These are phyloP conservation scores for Exophiala bonariae DNA, from an alignment of 2,329 filamentous ascomycete genomes.

Conservation along the genomic window DNA sequence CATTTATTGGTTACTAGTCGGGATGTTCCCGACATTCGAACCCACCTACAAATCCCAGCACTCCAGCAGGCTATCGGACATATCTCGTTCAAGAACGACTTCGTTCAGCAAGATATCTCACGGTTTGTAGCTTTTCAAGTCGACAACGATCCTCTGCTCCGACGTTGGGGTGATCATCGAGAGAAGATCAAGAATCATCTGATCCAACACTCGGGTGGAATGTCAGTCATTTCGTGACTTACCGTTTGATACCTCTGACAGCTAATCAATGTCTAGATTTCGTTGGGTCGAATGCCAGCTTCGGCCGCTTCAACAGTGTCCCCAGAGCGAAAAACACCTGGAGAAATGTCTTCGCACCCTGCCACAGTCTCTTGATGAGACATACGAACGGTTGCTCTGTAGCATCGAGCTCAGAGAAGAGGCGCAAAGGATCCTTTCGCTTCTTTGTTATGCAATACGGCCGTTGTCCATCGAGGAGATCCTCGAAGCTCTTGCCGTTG, in stretches of 20 bases:
- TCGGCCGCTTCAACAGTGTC: conserved; percentile 22
- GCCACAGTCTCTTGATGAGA: conserved; percentile 31
- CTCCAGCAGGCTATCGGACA: not conserved
- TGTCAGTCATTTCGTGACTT: conserved; percentile 21
- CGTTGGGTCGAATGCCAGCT: conserved; percentile 33
- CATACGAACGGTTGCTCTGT: conserved; percentile 33
- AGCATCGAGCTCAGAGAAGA: conserved; percentile 27
- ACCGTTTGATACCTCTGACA: not conserved
- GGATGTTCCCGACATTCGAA: conserved; percentile 23
- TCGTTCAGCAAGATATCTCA: conserved; percentile 16
- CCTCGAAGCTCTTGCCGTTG: conserved; percentile 30
- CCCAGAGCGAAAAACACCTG: conserved; percentile 22
- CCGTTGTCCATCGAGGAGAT: conserved; percentile 29
- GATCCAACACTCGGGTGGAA: conserved; percentile 14
- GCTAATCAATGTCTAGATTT: conserved; percentile 27
- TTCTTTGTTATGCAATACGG: conserved; percentile 27
- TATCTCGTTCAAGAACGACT: conserved; percentile 13
- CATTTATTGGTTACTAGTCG: conserved; percentile 27
- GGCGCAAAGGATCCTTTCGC: conserved; percentile 27
- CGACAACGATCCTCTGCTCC: conserved; percentile 7
- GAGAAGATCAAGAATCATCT: conserved; percentile 16
- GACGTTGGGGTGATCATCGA: conserved; percentile 12
- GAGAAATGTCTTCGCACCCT: conserved; percentile 28
- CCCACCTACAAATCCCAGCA: conserved; percentile 5
- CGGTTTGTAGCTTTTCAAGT: conserved; percentile 5